These are phyloP conservation scores for Botryotinia convoluta DNA, from an alignment of 2,329 filamentous ascomycete species.

Conservation along the genomic window DNA sequence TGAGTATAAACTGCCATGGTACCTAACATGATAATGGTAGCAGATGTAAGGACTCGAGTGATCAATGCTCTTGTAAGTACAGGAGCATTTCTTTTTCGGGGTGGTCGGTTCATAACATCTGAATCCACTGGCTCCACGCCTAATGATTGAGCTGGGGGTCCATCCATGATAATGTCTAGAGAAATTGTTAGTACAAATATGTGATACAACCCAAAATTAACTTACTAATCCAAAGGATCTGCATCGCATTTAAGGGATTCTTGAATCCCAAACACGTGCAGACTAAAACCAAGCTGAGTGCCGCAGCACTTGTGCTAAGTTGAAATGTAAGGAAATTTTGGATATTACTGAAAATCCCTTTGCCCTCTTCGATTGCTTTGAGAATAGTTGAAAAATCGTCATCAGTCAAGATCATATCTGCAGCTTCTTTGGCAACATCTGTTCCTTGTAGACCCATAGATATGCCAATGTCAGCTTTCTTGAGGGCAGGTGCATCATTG, in stretches of 20 bases:
- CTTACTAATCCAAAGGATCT: constrained; percentile 99
- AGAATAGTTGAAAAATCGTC: constrained; percentile 91
- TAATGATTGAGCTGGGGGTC: constrained; percentile 92
- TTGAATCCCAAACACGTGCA: constrained; percentile 92
- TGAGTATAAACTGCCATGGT: constrained; percentile 88
- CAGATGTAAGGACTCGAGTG: constrained; percentile 80
- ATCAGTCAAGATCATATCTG: constrained; percentile 90
- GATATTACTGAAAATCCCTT: constrained; percentile 99
- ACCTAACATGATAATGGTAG: constrained; percentile 85
- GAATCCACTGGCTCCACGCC: constrained; percentile 94
- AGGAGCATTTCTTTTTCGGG: constrained; percentile 79
- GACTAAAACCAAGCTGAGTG: constrained; percentile 83
- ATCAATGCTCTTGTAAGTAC: constrained; percentile 86
- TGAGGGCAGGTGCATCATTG: constrained; percentile 93
- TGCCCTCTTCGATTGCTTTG: constrained; percentile 95
- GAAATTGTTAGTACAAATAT: constrained; percentile 21
- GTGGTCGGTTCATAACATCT: constrained; percentile 88
- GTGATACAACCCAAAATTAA: constrained; percentile 29
- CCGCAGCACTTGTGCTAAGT: constrained; percentile 92
- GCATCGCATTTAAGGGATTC: constrained; percentile 97
- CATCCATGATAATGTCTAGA: constrained; percentile 98
- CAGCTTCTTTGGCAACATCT: constrained; percentile 93
- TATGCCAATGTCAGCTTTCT: constrained; percentile 96
- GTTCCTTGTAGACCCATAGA: constrained; percentile 94
- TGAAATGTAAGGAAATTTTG: constrained; percentile 99